Evolutionary conservation across 257 asterid genomes (phyloP).

Genomic region (Oldenlandia corymbosa): DNA sequence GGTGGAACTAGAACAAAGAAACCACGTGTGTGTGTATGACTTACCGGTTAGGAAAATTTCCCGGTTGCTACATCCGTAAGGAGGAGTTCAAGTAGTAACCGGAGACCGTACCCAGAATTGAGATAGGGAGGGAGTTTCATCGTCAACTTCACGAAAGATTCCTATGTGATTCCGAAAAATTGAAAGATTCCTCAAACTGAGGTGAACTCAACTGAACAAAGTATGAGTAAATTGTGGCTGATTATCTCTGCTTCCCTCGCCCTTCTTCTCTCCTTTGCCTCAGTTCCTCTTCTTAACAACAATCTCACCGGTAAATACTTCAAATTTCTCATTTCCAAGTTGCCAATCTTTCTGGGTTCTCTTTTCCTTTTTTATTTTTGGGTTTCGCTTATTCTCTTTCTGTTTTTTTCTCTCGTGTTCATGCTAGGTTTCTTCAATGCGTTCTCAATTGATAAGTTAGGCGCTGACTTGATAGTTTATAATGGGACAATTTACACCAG

Average conservation of each 20-base stretch:
- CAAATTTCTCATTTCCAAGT: neutral
- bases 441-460: slow-evolving; percentile 2
- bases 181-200: too few relatives aligned
- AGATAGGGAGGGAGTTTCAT: too few relatives aligned
- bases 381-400: neutral
- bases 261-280: slow-evolving; percentile 4
- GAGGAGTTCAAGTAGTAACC: too few relatives aligned
- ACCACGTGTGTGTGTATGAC: too few relatives aligned
- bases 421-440: neutral
- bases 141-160: too few relatives aligned
- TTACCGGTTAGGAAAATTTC: too few relatives aligned
- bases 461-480: slow-evolving; percentile 59
- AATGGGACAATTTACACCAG: slow-evolving; percentile 80
- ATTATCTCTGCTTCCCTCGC: slow-evolving; percentile 10
- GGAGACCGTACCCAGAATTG: too few relatives aligned
- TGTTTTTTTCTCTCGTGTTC: neutral
- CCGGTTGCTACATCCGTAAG: too few relatives aligned
- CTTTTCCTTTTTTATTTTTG: neutral
- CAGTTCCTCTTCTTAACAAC: neutral
- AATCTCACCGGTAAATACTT: neutral
- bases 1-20: too few relatives aligned
- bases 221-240: slow-evolving; percentile 2
- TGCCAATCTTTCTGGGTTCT: neutral
- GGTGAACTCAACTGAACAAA: neutral
- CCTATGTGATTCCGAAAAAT: too few relatives aligned